Base-by-base conservation (phyloP, 2,329 filamentous ascomycete species). In the Colletotrichum sp. region DNA sequence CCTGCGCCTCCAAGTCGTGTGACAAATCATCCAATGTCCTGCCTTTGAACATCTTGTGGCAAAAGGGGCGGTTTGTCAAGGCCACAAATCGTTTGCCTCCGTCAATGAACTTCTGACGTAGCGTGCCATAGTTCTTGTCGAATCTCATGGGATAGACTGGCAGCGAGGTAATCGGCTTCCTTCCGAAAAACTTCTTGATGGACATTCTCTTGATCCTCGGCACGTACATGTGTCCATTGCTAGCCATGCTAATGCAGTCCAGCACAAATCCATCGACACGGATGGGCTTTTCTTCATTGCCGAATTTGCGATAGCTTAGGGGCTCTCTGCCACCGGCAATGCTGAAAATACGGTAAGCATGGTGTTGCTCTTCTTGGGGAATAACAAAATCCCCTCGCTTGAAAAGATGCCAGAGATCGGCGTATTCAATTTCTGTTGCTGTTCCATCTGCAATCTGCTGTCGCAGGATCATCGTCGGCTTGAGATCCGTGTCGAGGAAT, bases 401-500 rank as follows among this genome's bases (percentile, higher is more conserved):
- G 49, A 78, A 79, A 3, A 78, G 60, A 59, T 79, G 78, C 76
- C 78, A 78, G 15, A 79, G 62, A 30, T 79, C 78, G 4, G 39
- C 60, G 16, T 75, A 79, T 34, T 69, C 68, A 24, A 79, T 77
- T 12, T 71, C 75, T 1, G 28, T 55, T 3, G 67, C 64, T 16
- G 68, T 75, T 10, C 76, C 76, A 6, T 78, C 55, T 10, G 26
- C 21, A 26, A 79, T 71, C 4, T 7, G 5, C 59, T 63, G 18
- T 6, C 78, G 71, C 6, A 79, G 34, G 6, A 73, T 36, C n/a
- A 75, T 73, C 5, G 68, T 75, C 2, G 76, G 59, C 26, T 67
- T 59, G 2, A 79, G 65, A 26, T 78, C 74, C 6, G 32, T 55
- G 28, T 79, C 78, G 21, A 79, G 28, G 21, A 79, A 78, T 3